Evolutionary conservation across 345 rosid species (phyloP).

Genomic region (Syzygium jambos): DNA sequence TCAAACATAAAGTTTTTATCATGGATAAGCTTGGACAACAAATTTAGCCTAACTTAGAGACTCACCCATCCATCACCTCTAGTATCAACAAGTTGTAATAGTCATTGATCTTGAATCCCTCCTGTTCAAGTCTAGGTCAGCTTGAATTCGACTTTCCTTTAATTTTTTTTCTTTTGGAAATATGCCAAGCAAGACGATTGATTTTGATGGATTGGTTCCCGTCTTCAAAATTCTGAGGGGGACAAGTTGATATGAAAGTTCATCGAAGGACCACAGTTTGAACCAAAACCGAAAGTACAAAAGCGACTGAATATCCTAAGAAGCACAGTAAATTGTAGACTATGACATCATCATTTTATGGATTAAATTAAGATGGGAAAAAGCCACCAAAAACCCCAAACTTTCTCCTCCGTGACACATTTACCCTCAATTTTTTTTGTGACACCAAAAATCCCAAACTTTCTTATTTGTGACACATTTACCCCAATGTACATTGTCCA

Average conservation of each 20-base stretch:
- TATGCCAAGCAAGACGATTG: background rate
- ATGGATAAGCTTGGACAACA: background rate
- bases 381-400: too few species aligned
- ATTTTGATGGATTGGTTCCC: background rate
- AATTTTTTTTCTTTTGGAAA: background rate
- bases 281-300: background rate
- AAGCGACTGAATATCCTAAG: background rate
- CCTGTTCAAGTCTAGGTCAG: background rate
- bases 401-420: too few species aligned
- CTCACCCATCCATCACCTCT: accelerated
- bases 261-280: background rate
- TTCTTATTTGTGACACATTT: too few species aligned
- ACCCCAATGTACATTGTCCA: too few species aligned
- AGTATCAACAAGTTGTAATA: background rate
- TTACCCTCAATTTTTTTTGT: too few species aligned
- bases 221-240: background rate
- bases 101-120: background rate
- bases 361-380: background rate
- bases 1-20: background rate
- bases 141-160: background rate
- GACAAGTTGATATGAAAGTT: background rate
- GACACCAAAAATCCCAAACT: too few species aligned
- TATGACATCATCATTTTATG: background rate
- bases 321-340: background rate
- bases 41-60: background rate